A percentile compares a stretch with the other conserved stretches of the same genome.
phyloP scores from a whole-genome alignment of 106 monocot species.

The Apostasia shenzhenica region DNA sequence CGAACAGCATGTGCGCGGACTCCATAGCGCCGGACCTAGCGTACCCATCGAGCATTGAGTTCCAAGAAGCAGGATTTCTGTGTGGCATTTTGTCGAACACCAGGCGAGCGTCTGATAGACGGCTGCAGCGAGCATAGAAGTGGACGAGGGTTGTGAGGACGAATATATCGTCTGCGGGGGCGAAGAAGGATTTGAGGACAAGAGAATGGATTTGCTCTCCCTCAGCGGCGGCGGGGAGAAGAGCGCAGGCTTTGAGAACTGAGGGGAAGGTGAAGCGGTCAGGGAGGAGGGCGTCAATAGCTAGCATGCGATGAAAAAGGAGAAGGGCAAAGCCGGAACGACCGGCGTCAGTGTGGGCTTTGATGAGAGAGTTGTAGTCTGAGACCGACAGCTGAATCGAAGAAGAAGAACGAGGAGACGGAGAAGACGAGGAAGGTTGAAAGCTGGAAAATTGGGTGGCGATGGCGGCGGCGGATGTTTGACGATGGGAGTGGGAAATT shows the following conservation, averaged over 20 bases:
- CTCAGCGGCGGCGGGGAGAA: slow-evolving; percentile 10
- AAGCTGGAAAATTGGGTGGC: background rate
- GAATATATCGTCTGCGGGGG: slow-evolving; percentile 3
- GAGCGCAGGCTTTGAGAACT: slow-evolving; percentile 28
- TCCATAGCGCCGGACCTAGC: slow-evolving; percentile 15
- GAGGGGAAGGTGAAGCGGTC: slow-evolving; percentile 19
- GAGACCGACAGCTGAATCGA: background rate
- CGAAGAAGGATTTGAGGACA: slow-evolving; percentile 11
- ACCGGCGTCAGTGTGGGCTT: slow-evolving; percentile 3
- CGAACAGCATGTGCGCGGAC: slow-evolving; percentile 9
- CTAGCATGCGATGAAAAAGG: slow-evolving; percentile 6
- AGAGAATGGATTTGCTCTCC: slow-evolving; percentile 24
- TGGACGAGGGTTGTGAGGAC: slow-evolving; percentile 16
- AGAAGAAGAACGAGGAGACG: background rate
- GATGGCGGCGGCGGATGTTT: background rate
- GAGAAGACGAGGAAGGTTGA: background rate
- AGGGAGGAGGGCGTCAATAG: background rate
- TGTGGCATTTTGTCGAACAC: slow-evolving; percentile 29
- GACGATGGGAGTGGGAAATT: background rate
- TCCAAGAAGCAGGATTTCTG: slow-evolving; percentile 20
- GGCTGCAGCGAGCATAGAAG: slow-evolving; percentile 22
- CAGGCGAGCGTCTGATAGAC: slow-evolving; percentile 13
- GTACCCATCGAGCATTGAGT: slow-evolving; percentile 21
- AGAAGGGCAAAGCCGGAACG: slow-evolving; percentile 2
- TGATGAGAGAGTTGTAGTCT: slow-evolving; percentile 16